Conservation (phyloP, 1,284 basidiomycete species). For the Cryptococcus amylolentus region DNA sequence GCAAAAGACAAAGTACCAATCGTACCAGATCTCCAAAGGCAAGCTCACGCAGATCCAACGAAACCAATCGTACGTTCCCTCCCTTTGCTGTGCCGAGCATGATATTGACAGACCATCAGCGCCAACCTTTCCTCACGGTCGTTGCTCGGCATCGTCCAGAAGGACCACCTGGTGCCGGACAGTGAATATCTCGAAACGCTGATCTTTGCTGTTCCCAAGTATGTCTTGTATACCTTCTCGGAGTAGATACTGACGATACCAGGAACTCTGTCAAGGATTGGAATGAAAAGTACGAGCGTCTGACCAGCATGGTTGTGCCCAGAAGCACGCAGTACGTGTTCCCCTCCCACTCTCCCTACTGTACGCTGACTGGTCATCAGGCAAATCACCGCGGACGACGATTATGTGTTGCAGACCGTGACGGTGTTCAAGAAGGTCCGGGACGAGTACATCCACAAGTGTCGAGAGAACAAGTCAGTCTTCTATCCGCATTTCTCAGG, state of each 20-base stretch:
- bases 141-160: slow-evolving; percentile 77
- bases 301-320: slow-evolving; percentile 91
- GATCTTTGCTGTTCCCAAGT: slow-evolving; percentile 93
- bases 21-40: slow-evolving; percentile 93
- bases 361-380: slow-evolving; percentile 25
- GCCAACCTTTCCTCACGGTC: slow-evolving; percentile 91
- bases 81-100: not conserved
- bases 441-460: slow-evolving; percentile 92
- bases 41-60: slow-evolving; percentile 88
- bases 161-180: slow-evolving; percentile 68
- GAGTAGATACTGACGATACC: slow-evolving; percentile 15
- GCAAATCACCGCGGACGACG: slow-evolving; percentile 75
- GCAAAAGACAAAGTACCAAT: slow-evolving; percentile 83
- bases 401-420: slow-evolving; percentile 81
- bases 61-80: slow-evolving; percentile 74
- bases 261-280: slow-evolving; percentile 85
- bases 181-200: slow-evolving; percentile 94
- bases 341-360: not conserved
- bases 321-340: slow-evolving; percentile 73
- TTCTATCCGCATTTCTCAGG: not conserved
- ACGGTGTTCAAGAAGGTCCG: slow-evolving; percentile 88
- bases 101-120: slow-evolving; percentile 51
- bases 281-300: slow-evolving; percentile 81
- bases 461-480: slow-evolving; percentile 84
- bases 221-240: slow-evolving; percentile 24